Percentiles rank a stretch among this genome's conserved stretches.
These are phyloP conservation scores for Marsdenia floribunda DNA, from an alignment of 257 asterid genomes.

Conservation along the genomic window DNA sequence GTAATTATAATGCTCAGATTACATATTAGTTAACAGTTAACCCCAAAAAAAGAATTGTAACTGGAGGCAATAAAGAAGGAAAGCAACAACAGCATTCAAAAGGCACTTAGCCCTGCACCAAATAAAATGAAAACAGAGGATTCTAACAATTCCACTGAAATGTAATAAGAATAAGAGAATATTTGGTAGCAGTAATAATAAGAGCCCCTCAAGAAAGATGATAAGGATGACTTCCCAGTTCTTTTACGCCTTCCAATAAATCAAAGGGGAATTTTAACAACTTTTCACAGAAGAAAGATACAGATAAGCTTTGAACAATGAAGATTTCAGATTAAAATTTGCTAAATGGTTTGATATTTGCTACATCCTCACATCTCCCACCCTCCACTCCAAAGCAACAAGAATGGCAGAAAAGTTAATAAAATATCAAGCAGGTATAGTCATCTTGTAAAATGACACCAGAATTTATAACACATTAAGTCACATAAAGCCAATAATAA, in stretches of 20 bases:
- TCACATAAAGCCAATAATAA: background rate
- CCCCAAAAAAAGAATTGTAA: background rate
- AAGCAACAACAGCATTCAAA: background rate
- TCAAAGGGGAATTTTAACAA: background rate
- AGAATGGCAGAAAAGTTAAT: background rate
- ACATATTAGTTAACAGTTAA: conserved; percentile 1
- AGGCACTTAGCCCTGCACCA: background rate
- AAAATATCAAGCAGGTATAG: background rate
- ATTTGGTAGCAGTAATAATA: background rate
- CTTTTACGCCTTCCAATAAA: background rate
- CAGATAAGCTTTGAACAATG: background rate
- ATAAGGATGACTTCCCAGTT: background rate
- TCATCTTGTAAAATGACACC: background rate
- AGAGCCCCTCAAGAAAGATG: background rate
- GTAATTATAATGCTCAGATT: background rate
- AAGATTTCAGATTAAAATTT: background rate
- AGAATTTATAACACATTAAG: background rate
- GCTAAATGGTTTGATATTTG: background rate
- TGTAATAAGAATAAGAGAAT: background rate
- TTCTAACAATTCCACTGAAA: background rate
- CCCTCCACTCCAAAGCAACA: background rate
- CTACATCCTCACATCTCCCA: background rate
- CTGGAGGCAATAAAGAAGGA: background rate
- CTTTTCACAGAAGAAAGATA: background rate
- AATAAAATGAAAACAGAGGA: background rate